A percentile compares a stretch with the other conserved stretches of the same genome.
Evolutionary conservation across 1,284 basidiomycete species (phyloP).

Genomic region (Boletellus deceptivus): DNA sequence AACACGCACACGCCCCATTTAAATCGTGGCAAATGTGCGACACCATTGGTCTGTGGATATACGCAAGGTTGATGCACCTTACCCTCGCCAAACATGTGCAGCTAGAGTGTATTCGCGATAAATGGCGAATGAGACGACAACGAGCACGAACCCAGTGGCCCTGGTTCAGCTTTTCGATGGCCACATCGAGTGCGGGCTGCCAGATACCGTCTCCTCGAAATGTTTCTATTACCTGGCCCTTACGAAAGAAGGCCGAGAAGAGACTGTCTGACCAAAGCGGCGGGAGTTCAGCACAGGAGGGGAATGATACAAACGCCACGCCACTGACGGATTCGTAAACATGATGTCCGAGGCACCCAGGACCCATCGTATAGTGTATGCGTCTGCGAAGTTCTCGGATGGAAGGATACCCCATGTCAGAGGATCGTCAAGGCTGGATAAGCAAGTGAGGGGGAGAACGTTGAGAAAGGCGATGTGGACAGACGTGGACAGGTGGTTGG

Average conservation of each 20-base stretch:
- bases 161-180: conserved; percentile 74
- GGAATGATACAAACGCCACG: conserved; percentile 6
- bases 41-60: conserved; percentile 43
- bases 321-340: conserved; percentile 85
- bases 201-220: conserved; percentile 88
- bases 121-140: conserved; percentile 1
- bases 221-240: conserved; percentile 93
- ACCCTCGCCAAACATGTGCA: conserved; percentile 95
- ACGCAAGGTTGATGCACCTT: conserved; percentile 78
- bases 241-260: conserved; percentile 81
- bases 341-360: conserved; percentile 92
- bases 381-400: conserved; percentile 53
- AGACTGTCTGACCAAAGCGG: conserved; percentile 50
- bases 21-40: conserved; percentile 70
- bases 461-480: conserved; percentile 23
- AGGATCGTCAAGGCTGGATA: conserved; percentile 68
- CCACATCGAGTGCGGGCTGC: conserved; percentile 82
- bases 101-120: conserved; percentile 42
- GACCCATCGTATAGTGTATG: conserved; percentile 76
- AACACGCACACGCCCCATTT: conserved; percentile 92
- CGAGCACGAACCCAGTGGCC: conserved; percentile 74
- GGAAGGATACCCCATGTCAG: conserved; percentile 85
- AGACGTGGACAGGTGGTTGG: conserved; percentile 90
- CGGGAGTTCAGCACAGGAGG: conserved; percentile 10
- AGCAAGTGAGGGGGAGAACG: conserved; percentile 6